These are phyloP conservation scores for Phialophora expanda DNA, from an alignment of 2,329 filamentous ascomycete genomes.

Conservation along the genomic window DNA sequence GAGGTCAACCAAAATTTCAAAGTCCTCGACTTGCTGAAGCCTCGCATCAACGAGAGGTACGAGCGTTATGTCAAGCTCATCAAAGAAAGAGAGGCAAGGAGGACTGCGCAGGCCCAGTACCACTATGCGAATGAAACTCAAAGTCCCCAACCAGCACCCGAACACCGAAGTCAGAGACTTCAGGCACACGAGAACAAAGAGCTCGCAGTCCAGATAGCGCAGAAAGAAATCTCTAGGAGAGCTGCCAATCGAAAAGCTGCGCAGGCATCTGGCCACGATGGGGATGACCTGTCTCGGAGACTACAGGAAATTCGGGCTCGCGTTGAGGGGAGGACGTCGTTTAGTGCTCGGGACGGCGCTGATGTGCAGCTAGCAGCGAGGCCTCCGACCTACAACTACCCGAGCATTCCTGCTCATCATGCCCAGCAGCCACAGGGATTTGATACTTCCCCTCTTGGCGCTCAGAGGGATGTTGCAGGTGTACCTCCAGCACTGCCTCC, in stretches of 20 bases:
- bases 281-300: conserved; percentile 57
- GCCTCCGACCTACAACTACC: conserved; percentile 49
- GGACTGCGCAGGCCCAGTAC: conserved; percentile 20
- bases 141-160: conserved; percentile 7
- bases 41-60: conserved; percentile 73
- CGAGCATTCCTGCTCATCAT: conserved; percentile 46
- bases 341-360: conserved; percentile 5
- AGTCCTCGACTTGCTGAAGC: conserved; percentile 78
- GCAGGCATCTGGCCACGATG: conserved; percentile 60
- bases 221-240: conserved; percentile 71
- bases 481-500: conserved; percentile 34
- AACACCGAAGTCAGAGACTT: conserved; percentile 57
- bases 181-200: conserved; percentile 74
- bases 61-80: conserved; percentile 67
- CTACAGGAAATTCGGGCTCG: conserved; percentile 41
- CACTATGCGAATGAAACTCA: conserved; percentile 10
- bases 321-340: conserved; percentile 30
- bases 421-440: conserved; percentile 15
- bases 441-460: conserved; percentile 1
- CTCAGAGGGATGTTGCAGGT: conserved; percentile 13
- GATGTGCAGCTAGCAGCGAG: conserved; percentile 38
- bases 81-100: conserved; percentile 51
- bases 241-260: conserved; percentile 63
- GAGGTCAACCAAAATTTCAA: conserved; percentile 69
- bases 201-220: conserved; percentile 76